phyloP scores from a whole-genome alignment of 2,329 filamentous ascomycete species.

The Fulvia fulva region DNA sequence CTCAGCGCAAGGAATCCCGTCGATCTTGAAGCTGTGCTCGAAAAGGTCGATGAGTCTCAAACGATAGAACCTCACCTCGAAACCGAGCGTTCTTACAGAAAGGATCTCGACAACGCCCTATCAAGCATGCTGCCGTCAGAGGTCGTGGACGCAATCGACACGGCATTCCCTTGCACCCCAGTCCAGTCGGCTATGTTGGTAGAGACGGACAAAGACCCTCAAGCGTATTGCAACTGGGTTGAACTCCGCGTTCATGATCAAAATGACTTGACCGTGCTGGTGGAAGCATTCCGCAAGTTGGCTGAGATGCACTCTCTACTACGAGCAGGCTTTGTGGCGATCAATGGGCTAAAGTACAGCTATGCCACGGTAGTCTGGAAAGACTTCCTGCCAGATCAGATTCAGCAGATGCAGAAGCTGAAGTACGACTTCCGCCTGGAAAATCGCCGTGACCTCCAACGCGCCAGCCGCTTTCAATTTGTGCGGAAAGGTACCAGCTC shows the following conservation, averaged over 20 bases:
- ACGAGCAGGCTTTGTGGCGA: conserved; percentile 67
- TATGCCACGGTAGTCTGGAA: conserved; percentile 66
- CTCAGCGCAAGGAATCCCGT: conserved; percentile 53
- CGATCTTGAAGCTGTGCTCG: conserved; percentile 9
- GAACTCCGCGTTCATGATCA: conserved; percentile 54
- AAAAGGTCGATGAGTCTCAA: not conserved
- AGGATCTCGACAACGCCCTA: conserved; percentile 6
- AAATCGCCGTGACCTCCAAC: conserved; percentile 42
- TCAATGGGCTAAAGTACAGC: conserved; percentile 40
- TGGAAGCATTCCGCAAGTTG: conserved; percentile 49
- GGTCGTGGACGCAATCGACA: conserved; percentile 26
- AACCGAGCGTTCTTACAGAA: conserved; percentile 8
- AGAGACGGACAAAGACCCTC: conserved; percentile 60
- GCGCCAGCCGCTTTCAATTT: conserved; percentile 63
- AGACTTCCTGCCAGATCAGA: conserved; percentile 32
- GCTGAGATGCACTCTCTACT: conserved; percentile 61
- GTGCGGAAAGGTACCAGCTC: conserved; percentile 18
- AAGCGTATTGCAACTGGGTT: conserved; percentile 74
- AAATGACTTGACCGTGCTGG: conserved; percentile 11
- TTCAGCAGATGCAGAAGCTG: conserved; percentile 27
- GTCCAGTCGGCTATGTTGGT: conserved; percentile 77
- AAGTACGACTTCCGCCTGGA: conserved; percentile 18
- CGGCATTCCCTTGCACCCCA: conserved; percentile 60
- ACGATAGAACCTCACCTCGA: not conserved
- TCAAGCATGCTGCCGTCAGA: not conserved